Base-by-base conservation (phyloP, 1,284 basidiomycete genomes). In the Heimioporus retisporus region DNA sequence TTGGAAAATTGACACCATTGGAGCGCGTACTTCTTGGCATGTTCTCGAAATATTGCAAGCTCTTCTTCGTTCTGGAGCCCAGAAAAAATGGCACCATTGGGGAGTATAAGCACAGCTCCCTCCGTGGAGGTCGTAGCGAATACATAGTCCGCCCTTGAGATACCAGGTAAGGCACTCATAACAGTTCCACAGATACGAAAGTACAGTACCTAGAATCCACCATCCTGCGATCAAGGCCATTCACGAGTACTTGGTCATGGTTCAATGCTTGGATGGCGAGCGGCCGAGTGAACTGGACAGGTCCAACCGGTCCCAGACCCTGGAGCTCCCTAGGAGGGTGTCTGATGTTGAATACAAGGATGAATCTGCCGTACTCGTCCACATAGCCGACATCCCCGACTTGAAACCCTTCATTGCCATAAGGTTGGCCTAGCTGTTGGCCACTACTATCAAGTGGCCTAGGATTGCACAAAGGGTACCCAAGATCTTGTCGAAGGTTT, bases 381-480 rank as follows among this genome's bases (percentile, higher is more conserved):
- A 68, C 60, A 16, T 35, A 31, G 18, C 68, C 66, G 21, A 69
- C 55, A 16, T n/a, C n/a, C n/a, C n/a, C n/a, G n/a, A n/a, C n/a
- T n/a, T n/a, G n/a, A n/a, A n/a, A n/a, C n/a, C n/a, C n/a, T n/a
- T n/a, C n/a, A n/a, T n/a, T n/a, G n/a, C n/a, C n/a, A n/a, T n/a
- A n/a, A n/a, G n/a, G n/a, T 44, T 10, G 43, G 16, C 43, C 16
- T 16, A 44, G 16, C 16, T 10, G 43, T 16, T 44, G 43, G 43
- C 43, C 43, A 44, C 10, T 11, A 10, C 16, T 44, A 16, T 44
- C 43, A 16, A 16, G 10, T 44, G 43, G 43, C 10, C 43, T 44
- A 44, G 43, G 43, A 44, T 44, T 44, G 10, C 43, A 16, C 43
- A 44, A 44, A 44, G 43, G 43, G 43, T 44, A 44, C 43, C 43